Conservation (phyloP, 805 yeast genomes). For the Monosporozyma aquatica region DNA sequence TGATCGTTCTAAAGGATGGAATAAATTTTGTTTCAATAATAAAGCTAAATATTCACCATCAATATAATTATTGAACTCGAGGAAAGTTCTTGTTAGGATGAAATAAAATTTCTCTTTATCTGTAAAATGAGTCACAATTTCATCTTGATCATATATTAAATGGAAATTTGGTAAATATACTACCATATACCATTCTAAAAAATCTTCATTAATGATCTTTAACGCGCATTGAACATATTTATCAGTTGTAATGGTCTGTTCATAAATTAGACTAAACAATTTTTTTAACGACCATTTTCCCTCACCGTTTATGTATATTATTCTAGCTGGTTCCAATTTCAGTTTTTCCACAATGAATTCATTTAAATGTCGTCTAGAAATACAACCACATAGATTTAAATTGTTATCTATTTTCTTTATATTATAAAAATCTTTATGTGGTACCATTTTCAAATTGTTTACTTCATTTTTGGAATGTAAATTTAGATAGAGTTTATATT, state of each 20-base stretch:
- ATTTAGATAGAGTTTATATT: slow-evolving; percentile 27
- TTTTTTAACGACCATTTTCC: slow-evolving; percentile 16
- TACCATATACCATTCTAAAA: slow-evolving; percentile 15
- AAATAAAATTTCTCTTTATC: slow-evolving; percentile 19
- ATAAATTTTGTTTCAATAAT: slow-evolving; percentile 26
- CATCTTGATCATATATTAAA: slow-evolving; percentile 9
- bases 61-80: slow-evolving; percentile 30
- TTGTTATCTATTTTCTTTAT: slow-evolving; percentile 77
- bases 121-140: slow-evolving; percentile 1
- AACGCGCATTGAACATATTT: slow-evolving; percentile 13
- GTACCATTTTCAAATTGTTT: slow-evolving; percentile 25
- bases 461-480: slow-evolving; percentile 27
- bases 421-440: slow-evolving; percentile 63
- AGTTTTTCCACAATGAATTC: slow-evolving; percentile 28
- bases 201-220: slow-evolving; percentile 23
- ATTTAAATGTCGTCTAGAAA: slow-evolving; percentile 20
- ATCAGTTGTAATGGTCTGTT: slow-evolving; percentile 2
- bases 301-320: slow-evolving; percentile 23
- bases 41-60: slow-evolving; percentile 32
- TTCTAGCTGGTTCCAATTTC: slow-evolving; percentile 26
- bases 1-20: slow-evolving; percentile 28
- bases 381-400: slow-evolving; percentile 16
- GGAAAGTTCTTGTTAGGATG: slow-evolving; percentile 27
- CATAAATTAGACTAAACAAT: slow-evolving; percentile 13
- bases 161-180: slow-evolving; percentile 18